phyloP scores from a whole-genome alignment of 2,329 filamentous ascomycete species.

The Zasmidium cellare region DNA sequence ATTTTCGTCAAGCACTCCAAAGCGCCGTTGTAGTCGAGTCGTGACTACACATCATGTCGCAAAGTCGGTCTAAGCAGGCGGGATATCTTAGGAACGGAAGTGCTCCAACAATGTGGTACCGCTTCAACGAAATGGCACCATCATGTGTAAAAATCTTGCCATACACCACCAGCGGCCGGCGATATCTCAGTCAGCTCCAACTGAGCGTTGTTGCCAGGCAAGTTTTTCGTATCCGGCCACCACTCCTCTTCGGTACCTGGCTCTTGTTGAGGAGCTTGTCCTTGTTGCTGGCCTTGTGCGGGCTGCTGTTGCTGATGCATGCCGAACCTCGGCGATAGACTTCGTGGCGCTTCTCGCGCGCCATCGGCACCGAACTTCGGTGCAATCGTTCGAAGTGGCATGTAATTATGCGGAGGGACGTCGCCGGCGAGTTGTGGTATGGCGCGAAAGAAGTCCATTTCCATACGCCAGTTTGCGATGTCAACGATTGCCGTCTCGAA shows the following conservation, averaged over 20 bases:
- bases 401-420: slow-evolving; percentile 22
- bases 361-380: slow-evolving; percentile 18
- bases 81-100: no score
- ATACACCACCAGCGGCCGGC: neutral
- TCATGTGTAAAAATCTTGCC: slow-evolving; percentile 7
- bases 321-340: slow-evolving; percentile 4
- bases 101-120: no score
- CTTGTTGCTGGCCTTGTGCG: neutral
- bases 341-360: neutral
- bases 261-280: neutral
- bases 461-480: slow-evolving; percentile 24
- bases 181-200: neutral
- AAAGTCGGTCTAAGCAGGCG: no score
- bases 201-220: neutral
- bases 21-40: no score
- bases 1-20: no score
- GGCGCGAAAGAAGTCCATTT: slow-evolving; percentile 24
- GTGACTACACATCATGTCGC: no score
- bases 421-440: slow-evolving; percentile 22
- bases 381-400: slow-evolving; percentile 18
- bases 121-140: no score
- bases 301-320: slow-evolving; percentile 2
- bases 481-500: slow-evolving; percentile 21
- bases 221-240: neutral
- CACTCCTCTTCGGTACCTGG: neutral